Evolutionary conservation across 2,329 filamentous ascomycete species (phyloP).

Genomic region (Alternaria sp.): DNA sequence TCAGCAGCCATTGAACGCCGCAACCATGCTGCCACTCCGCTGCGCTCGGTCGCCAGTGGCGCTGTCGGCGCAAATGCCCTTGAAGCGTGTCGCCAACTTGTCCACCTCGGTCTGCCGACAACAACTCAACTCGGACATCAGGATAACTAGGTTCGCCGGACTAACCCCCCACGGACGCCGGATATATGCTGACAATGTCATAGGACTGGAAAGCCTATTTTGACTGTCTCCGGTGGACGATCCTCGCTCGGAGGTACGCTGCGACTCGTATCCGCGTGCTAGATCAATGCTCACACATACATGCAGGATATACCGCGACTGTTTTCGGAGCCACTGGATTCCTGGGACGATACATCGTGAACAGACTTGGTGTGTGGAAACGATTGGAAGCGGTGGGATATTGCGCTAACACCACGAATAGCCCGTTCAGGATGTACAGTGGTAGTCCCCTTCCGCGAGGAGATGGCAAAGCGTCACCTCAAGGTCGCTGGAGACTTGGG

Average conservation of each 20-base stretch:
- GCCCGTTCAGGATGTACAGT: conserved; percentile 94
- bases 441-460: conserved; percentile 91
- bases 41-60: conserved; percentile 52
- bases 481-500: conserved; percentile 96
- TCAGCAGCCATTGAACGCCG: conserved; percentile 51
- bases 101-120: conserved; percentile 42
- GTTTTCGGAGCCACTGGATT: conserved; percentile 98
- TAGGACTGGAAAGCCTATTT: conserved; percentile 91
- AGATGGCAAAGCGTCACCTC: conserved; percentile 96
- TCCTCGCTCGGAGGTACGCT: conserved; percentile 82
- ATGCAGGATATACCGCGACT: conserved; percentile 87
- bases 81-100: conserved; percentile 39
- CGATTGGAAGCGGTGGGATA: not conserved
- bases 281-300: conserved; percentile 43
- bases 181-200: conserved; percentile 21
- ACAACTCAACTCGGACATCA: conserved; percentile 74
- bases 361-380: conserved; percentile 74
- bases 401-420: conserved; percentile 53
- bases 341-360: conserved; percentile 96
- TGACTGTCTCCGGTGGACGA: conserved; percentile 87
- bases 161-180: not conserved
- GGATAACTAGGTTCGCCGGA: conserved; percentile 70
- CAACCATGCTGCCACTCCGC: conserved; percentile 52
- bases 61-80: conserved; percentile 44
- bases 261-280: conserved; percentile 15